Base-by-base conservation (phyloP, 2,329 filamentous ascomycete species). In the Elsinoe australis region DNA sequence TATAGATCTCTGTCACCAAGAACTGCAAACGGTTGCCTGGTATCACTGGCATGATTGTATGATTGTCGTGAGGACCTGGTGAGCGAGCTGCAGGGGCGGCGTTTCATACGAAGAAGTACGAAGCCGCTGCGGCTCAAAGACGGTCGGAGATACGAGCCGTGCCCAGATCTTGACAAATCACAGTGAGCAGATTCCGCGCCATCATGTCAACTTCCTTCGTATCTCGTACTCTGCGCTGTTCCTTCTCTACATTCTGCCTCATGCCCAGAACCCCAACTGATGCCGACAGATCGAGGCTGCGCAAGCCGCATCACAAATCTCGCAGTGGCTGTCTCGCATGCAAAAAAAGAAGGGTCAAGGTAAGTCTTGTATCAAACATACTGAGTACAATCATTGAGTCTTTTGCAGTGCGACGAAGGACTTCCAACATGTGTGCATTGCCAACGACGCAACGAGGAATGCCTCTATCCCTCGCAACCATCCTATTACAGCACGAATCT, bases 161-260 rank as follows among this genome's bases (percentile, higher is more conserved):
- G n/a, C n/a, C n/a, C n/a, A n/a, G n/a, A n/a, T n/a, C 34, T 36
- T 14, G 34, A 5, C 34, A 15, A 36, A 36, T 36, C 34, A 36
- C 17, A 36, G 34, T 5, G 7, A 10, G 17, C 4, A 10, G 22
- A 18, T 17, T 5, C 6, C 9, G 17, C 34, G n/a, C 17, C 17
- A 18, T 7, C 6, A 18, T 36, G 17, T 19, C 3, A 18, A 21
- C 34, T 19, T 36, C 34, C n/a, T n/a, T 36, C 34, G 34, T 36
- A 36, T 12, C 34, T 36, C 34, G 34, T 36, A 36, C 34, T 36
- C 17, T 36, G n/a, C n/a, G n/a, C 34, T 5, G 6, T 18, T 12
- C 34, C 22, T 12, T 36, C 34, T 17, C 17, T 5, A 10, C 8
- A 35, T 36, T 19, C 8, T 2, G 9, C 17, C 34, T n/a, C n/a